Conservation (phyloP, 805 yeast species). For the Torulaspora microellipsoides region DNA sequence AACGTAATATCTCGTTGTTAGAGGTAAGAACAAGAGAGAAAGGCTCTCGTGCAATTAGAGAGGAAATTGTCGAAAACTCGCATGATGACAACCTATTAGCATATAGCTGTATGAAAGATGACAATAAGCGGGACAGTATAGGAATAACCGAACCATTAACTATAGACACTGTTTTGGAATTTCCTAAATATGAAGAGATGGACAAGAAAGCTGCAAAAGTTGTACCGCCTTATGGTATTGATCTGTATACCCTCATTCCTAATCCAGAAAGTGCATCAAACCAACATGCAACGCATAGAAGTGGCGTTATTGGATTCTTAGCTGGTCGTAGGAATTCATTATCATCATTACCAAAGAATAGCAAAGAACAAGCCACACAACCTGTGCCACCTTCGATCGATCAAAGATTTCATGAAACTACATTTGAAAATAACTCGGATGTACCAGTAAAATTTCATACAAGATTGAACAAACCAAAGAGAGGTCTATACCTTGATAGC, state of each 20-base stretch:
- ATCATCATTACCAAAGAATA: constrained; percentile 3
- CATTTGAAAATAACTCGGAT: constrained; percentile 17
- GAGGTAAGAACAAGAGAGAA: constrained; percentile 58
- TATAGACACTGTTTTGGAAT: constrained; percentile 25
- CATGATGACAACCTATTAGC: constrained; percentile 58
- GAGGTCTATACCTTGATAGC: constrained; percentile 54
- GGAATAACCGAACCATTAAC: constrained; percentile 25
- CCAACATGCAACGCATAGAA: constrained; percentile 6
- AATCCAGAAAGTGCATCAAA: constrained; percentile 15
- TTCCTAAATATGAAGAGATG: constrained; percentile 28
- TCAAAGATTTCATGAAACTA: constrained; percentile 17
- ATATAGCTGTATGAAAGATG: constrained; percentile 35
- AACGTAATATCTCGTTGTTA: constrained; percentile 53
- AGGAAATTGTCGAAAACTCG: constrained; percentile 48
- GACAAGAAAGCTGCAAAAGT: constrained; percentile 22
- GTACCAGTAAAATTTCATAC: constrained; percentile 22
- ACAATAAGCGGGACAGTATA: constrained; percentile 14
- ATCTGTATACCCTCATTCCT: constrained; percentile 19
- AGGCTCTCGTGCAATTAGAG: constrained; percentile 51
- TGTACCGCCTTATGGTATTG: constrained; percentile 35
- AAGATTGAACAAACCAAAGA: constrained; percentile 23
- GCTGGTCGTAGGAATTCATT: constrained; percentile 17
- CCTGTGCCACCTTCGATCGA: constrained; percentile 5
- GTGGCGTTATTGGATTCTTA: constrained; percentile 22
- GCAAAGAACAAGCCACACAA: constrained; percentile 1